These are phyloP conservation scores for Zygoascus tannicola DNA, from an alignment of 805 yeast genomes.

Conservation along the genomic window DNA sequence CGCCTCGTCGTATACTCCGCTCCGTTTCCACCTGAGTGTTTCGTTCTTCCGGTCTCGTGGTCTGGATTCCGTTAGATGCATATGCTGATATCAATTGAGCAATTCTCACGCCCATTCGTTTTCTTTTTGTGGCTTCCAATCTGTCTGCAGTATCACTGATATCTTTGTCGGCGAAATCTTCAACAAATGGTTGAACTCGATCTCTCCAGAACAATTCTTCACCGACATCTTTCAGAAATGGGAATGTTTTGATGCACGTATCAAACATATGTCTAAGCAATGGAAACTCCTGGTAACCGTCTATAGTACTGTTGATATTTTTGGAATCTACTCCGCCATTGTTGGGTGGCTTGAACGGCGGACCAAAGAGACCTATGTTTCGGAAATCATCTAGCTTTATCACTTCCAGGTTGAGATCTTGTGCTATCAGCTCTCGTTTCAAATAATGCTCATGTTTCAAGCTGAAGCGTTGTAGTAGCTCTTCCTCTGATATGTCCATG, in stretches of 20 bases:
- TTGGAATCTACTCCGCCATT: background rate
- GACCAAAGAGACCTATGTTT: conserved; percentile 63
- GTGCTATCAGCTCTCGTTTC: conserved; percentile 66
- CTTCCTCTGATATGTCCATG: background rate
- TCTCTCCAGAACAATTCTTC: conserved; percentile 67
- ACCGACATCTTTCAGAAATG: conserved; percentile 49
- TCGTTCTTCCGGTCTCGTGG: conserved; percentile 29
- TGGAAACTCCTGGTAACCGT: conserved; percentile 43
- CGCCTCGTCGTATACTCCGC: conserved; percentile 13
- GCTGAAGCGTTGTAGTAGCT: background rate
- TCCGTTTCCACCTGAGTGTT: conserved; percentile 20
- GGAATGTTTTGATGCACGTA: conserved; percentile 58
- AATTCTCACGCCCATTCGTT: conserved; percentile 49
- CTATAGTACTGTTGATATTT: background rate
- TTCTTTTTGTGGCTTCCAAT: conserved; percentile 59
- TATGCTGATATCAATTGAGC: conserved; percentile 54
- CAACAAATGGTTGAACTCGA: conserved; percentile 73
- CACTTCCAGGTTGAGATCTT: conserved; percentile 56
- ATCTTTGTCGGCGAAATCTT: conserved; percentile 61
- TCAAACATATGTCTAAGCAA: conserved; percentile 56
- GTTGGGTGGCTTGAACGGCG: conserved; percentile 59
- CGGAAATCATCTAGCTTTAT: conserved; percentile 46
- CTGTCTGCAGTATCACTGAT: conserved; percentile 70
- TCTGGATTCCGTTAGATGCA: conserved; percentile 65
- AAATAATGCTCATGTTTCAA: conserved; percentile 76